Evolutionary conservation across 352 stramenopile genomes (phyloP), one percentile per base, ranked within the genome.

Genomic region (Phytophthora sojae): DNA sequence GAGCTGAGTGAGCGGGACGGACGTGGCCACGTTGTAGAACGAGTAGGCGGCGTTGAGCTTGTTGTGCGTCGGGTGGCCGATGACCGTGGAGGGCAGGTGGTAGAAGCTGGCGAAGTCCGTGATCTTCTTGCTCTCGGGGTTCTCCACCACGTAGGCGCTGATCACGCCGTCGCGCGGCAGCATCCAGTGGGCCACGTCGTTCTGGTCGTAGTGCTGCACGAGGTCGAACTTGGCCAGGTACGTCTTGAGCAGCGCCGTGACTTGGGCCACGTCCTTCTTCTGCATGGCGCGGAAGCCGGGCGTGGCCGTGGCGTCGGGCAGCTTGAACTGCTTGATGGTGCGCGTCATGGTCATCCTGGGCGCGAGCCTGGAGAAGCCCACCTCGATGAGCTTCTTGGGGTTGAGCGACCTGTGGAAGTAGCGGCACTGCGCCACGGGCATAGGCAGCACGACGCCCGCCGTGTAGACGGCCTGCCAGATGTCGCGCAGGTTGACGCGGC

Each of bases 381-480:
- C 93, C 30, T 99, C 95, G 47, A 99, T 97, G 50, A 99, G 92
- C 84, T 99, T 99, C 81, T 99, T 99, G 6, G 97, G 95, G 85
- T 99, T 99, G 6, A 99, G 76, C 25, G 90, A 98, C 6, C 98
- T 92, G 81, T 99, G 98, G 80, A 95, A 99, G 84, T 99, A 99
- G 23, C 97, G 88, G 62, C 95, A 99, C 35, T 86, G 79, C 11
- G 96, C 89, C 15, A 99, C 88, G 9, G 98, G 98, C 75, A 97
- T 98, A 0, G 98, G 98, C 52, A 99, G 83, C 50, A 99, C 88
- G 6, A 99, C 97, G 17, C 98, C 98, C 0, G 98, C 98, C 35
- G 98, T 99, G 86, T 99, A 99, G 9, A 99, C 97, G 5, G 98
- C 98, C 81, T 99, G 97, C 89, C 90, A 98, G 21, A 97, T 82